Evolutionary conservation across 192 early-diverging fungal species (phyloP), one percentile per base, ranked within the genome.

Genomic region (Mortierella claussenii): DNA sequence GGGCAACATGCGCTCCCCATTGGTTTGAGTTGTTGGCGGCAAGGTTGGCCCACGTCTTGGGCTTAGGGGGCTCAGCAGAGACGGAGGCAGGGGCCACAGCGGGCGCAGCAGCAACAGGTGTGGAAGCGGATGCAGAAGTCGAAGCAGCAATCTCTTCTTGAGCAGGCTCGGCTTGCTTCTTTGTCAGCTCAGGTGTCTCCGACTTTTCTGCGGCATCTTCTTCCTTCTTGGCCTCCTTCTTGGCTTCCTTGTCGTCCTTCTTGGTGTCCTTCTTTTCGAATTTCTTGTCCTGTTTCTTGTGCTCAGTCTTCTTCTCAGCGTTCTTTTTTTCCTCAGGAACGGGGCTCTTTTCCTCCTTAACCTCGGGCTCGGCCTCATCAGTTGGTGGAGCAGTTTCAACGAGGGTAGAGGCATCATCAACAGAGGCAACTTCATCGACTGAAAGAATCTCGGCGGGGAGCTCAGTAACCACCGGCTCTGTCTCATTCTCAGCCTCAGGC

Each of bases 41-140:
- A 17, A 94, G 78, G 60, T 80, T 85, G 10, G 94, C 93, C 94
- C 94, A 96, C 32, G 92, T 87, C 50, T 87, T 89, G 51, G 88
- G 70, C 76, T 90, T 87, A 40, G 83, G 50, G 20, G 90, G 80
- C 80, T 85, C 65, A 43, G 31, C 45, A 62, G 81, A 36, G 45
- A 47, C 60, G n/a, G 52, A 63, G 9, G 68, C 68, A 59, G 56
- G 63, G 20, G 81, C 34, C 43, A 47, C 60, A 17, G 55, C 65
- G 8, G 68, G 60, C 57, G 56, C 60, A 20, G 59, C 51, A 13
- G 32, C 51, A 20, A 49, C 60, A 15, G 62, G 56, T 33, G 55
- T 44, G 3, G 20, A 48, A 6, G 45, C 58, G 9, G 65, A 43
- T 36, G 79, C 47, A 37, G 66, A 33, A 40, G 68, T 54, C 33